Evolutionary conservation across 2,329 filamentous ascomycete species (phyloP).

Genomic region (Aspergillus uvarum): DNA sequence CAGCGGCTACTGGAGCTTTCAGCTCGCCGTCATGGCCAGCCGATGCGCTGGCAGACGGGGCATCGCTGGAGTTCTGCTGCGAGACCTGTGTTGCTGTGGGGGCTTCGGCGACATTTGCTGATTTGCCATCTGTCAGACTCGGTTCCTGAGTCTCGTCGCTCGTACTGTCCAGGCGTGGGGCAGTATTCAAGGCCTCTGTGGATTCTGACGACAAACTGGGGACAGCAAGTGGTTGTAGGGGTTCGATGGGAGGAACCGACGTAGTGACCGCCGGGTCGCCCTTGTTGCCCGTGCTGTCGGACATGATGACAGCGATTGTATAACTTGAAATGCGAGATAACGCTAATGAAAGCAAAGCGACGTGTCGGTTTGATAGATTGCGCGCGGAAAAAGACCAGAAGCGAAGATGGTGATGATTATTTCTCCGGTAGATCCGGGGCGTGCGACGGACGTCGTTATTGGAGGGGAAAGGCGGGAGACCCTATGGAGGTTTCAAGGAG

Average conservation of each 20-base stretch:
- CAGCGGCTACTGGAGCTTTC: conserved; percentile 19
- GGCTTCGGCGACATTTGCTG: conserved; percentile 26
- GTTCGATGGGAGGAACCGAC: conserved; percentile 21
- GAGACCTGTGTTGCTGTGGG: conserved; percentile 17
- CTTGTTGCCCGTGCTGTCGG: conserved; percentile 15
- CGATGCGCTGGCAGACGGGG: conserved; percentile 14
- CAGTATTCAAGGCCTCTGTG: conserved; percentile 11
- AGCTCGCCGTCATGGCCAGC: conserved; percentile 25
- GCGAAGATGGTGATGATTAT: background rate
- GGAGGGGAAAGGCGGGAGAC: background rate
- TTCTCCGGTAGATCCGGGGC: background rate
- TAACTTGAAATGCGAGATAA: background rate
- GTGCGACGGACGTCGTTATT: background rate
- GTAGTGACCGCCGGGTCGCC: conserved; percentile 19
- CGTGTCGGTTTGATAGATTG: background rate
- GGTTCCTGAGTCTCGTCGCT: conserved; percentile 10
- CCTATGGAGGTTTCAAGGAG: background rate
- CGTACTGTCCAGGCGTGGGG: conserved; percentile 15
- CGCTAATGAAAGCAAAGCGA: background rate
- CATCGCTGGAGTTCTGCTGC: conserved; percentile 15
- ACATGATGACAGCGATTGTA: background rate
- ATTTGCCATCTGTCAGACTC: conserved; percentile 17
- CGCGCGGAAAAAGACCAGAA: background rate
- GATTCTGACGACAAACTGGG: conserved; percentile 13
- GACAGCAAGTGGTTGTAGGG: conserved; percentile 17